A percentile compares a stretch with the other conserved stretches of the same genome.
These are phyloP conservation scores for Globisporangium cylindrosporum DNA, from an alignment of 352 stramenopile species.

Conservation along the genomic window DNA sequence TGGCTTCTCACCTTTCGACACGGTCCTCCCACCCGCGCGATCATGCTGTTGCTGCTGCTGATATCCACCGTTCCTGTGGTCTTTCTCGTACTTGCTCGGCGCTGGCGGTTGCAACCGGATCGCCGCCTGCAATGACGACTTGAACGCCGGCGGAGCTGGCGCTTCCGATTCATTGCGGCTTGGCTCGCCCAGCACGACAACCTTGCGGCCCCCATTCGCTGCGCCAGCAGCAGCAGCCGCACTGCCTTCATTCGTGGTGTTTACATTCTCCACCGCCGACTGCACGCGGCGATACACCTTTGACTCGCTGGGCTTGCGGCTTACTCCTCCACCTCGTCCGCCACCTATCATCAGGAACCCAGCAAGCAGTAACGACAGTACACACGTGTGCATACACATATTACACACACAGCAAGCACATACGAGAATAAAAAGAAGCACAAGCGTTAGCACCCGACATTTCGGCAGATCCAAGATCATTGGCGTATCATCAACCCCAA, in stretches of 20 bases:
- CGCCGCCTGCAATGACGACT: conserved; percentile 50
- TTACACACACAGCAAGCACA: background rate
- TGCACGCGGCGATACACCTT: conserved; percentile 17
- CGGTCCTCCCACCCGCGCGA: background rate
- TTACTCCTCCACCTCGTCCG: conserved; percentile 16
- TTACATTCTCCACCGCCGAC: conserved; percentile 1
- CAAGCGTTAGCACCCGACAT: background rate
- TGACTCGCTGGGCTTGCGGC: background rate
- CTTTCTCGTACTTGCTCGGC: conserved; percentile 8
- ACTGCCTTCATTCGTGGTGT: background rate
- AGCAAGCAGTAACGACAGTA: background rate
- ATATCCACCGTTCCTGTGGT: conserved; percentile 15
- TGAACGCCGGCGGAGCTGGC: conserved; percentile 32
- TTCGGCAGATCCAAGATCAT: background rate
- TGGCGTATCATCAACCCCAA: background rate
- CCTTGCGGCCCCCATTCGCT: conserved; percentile 10
- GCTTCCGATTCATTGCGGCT: conserved; percentile 2
- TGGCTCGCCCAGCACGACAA: conserved; percentile 13
- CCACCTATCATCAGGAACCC: conserved; percentile 7
- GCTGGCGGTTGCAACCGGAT: conserved; percentile 13
- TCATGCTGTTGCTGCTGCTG: background rate
- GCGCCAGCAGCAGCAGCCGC: background rate
- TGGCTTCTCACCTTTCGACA: conserved; percentile 2
- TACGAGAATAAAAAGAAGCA: background rate
- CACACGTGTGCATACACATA: background rate